Percentiles rank a stretch among this genome's conserved stretches.
Evolutionary conservation across 441 rosid species (phyloP).

Genomic region (Cnidoscolus chayamansa): DNA sequence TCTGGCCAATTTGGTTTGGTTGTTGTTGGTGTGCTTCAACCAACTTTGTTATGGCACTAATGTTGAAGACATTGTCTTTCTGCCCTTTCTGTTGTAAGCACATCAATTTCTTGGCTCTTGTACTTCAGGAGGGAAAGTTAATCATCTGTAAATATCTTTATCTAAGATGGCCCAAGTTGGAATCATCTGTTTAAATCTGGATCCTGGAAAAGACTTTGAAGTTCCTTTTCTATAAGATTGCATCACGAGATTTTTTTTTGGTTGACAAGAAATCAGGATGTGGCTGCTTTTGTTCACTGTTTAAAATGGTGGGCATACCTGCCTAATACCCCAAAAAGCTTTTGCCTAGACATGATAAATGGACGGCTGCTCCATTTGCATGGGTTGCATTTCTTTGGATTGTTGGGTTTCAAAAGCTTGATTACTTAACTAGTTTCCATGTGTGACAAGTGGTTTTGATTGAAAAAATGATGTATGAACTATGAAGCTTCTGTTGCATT

Average conservation of each 20-base stretch:
- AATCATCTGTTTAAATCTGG: not conserved
- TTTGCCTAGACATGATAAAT: not conserved
- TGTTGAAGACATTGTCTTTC: not conserved
- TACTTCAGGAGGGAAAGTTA: not conserved
- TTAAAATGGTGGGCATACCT: not conserved
- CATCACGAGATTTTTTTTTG: not conserved
- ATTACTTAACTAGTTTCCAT: not conserved
- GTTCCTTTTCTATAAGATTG: not conserved
- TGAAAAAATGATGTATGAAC: not conserved
- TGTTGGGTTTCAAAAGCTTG: not conserved
- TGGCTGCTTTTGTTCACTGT: not conserved
- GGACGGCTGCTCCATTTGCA: not conserved
- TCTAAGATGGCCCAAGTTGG: not conserved
- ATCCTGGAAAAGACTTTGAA: not conserved
- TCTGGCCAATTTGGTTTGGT: not conserved
- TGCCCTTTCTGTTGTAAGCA: not conserved
- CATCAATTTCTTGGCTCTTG: not conserved
- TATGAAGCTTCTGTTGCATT: constrained; percentile 11
- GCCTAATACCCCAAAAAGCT: not conserved
- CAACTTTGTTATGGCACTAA: not conserved
- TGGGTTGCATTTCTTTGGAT: not conserved
- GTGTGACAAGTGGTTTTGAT: not conserved
- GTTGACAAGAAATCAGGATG: not conserved
- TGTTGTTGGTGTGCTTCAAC: not conserved
- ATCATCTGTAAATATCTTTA: not conserved